Percentiles rank a stretch among this genome's conserved stretches.
phyloP scores from a whole-genome alignment of 108 stramenopile genomes.

The Cyclotella kingstonii region DNA sequence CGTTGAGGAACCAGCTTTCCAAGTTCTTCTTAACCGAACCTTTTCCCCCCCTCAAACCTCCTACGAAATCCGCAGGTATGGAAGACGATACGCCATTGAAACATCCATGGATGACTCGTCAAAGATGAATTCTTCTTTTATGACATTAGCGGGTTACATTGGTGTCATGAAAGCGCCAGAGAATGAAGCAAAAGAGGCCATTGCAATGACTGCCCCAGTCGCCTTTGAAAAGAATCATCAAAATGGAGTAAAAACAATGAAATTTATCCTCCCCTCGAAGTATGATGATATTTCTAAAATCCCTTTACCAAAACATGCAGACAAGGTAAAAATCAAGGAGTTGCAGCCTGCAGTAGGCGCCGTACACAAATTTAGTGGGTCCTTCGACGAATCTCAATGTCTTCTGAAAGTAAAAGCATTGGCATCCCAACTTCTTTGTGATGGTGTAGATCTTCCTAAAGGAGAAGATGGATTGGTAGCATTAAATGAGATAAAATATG shows the following conservation, averaged over 20 bases:
- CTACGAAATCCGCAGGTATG: constrained; percentile 34
- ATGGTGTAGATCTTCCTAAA: constrained; percentile 5
- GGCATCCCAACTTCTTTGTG: constrained; percentile 13
- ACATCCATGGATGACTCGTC: constrained; percentile 1
- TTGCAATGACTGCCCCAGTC: constrained; percentile 42
- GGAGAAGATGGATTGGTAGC: constrained; percentile 11
- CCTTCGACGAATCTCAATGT: constrained; percentile 12
- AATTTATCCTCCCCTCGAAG: constrained; percentile 32
- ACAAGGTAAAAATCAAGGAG: constrained; percentile 7
- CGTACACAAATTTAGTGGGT: constrained; percentile 31
- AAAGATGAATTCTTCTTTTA: constrained; percentile 10
- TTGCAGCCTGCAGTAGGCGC: constrained; percentile 22
- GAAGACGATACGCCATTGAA: constrained; percentile 24
- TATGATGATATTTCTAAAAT: constrained; percentile 23
- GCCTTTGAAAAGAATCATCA: constrained; percentile 14
- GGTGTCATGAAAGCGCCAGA: constrained; percentile 27
- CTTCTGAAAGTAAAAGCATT: constrained; percentile 11
- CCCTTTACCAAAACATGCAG: constrained; percentile 30
- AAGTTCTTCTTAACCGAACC: constrained; percentile 15
- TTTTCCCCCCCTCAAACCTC: constrained; percentile 4
- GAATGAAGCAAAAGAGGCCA: constrained; percentile 19
- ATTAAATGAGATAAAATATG: constrained; percentile 18
- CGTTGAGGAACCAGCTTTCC: constrained; percentile 30
- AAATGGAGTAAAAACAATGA: constrained; percentile 20
- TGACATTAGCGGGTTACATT: constrained; percentile 36